phyloP scores from a whole-genome alignment of 1,284 basidiomycete genomes.

The Vanrija sp. region DNA sequence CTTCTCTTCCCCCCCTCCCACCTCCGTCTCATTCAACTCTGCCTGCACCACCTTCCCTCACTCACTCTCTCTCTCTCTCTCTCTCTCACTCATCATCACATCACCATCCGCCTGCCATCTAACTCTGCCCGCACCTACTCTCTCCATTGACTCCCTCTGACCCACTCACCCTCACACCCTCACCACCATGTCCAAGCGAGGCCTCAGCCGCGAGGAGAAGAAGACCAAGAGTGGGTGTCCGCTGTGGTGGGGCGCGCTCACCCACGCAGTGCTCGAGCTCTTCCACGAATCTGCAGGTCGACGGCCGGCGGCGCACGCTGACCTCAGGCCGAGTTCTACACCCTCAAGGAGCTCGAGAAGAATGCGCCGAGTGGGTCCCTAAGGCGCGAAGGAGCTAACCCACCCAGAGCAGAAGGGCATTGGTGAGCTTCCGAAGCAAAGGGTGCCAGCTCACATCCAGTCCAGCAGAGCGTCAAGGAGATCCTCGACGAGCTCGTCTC shows the following conservation, averaged over 20 bases:
- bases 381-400: constrained; percentile 39
- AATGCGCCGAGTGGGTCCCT: constrained; percentile 42
- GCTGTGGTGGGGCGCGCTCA: neutral
- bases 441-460: constrained; percentile 47
- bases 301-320: neutral
- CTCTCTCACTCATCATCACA: neutral
- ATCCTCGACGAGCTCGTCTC: constrained; percentile 76
- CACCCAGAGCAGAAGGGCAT: constrained; percentile 81
- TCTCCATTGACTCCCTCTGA: neutral
- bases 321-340: constrained; percentile 73
- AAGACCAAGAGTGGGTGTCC: constrained; percentile 39
- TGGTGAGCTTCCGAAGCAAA: constrained; percentile 52
- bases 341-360: constrained; percentile 86
- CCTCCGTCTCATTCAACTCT: neutral
- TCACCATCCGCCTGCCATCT: too few relatives aligned
- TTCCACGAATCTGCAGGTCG: constrained; percentile 75
- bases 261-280: constrained; percentile 64
- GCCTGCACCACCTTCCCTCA: neutral
- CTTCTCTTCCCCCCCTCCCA: neutral
- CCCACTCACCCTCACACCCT: neutral
- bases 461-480: constrained; percentile 82
- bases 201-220: constrained; percentile 47
- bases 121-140: too few relatives aligned
- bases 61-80: neutral
- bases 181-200: constrained; percentile 40